Base-by-base conservation (phyloP, 2,329 filamentous ascomycete species). In the Parastagonospora nodorum region DNA sequence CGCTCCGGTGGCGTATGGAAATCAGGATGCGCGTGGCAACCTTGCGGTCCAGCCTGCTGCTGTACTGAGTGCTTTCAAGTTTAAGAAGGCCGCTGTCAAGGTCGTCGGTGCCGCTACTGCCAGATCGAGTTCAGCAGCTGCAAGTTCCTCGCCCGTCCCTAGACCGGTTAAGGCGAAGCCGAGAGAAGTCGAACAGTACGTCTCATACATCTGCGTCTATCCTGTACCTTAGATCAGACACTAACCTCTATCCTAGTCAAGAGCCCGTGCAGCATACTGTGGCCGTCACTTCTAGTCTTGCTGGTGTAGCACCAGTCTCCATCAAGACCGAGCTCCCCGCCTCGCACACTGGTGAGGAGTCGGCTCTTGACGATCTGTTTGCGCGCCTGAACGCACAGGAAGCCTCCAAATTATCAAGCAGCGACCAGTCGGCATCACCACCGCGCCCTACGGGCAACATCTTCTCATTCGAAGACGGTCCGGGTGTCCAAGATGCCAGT, bases 11-110 rank as follows among this genome's bases (percentile, higher is more conserved):
- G 4, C 30, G 8, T 42, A 28, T n/a, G 12, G 31, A 6, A 30
- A 8, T 8, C 45, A 38, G 12, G 38, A 42, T 24, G 33, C 40
- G 31, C 55, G 53, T 8, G 51, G 41, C 48, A 65, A 64, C 32
- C 50, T 66, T 3, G 61, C 66, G 9, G 42, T 64, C 1, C 66
- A 67, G 53, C 63, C 66, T 40, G 48, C 60, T 1, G 50, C 57
- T 4, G 42, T 45, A 8, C 7, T 51, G 1, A 47, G 55, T 16
- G 55, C 41, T 5, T 38, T 69, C 32, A 67, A 56, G 43, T 51
- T 70, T n/a, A 70, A 69, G 52, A 72, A 68, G 51, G 48, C 51
- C 1, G 56, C 63, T 0, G 64, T 69, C 46, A 67, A 64, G 52
- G 58, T 71, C 1, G 62, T 67, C 6, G 36, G 61, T 12, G 47